Evolutionary conservation across 805 yeast species (phyloP).

Genomic region (Komagataella mondaviorum): DNA sequence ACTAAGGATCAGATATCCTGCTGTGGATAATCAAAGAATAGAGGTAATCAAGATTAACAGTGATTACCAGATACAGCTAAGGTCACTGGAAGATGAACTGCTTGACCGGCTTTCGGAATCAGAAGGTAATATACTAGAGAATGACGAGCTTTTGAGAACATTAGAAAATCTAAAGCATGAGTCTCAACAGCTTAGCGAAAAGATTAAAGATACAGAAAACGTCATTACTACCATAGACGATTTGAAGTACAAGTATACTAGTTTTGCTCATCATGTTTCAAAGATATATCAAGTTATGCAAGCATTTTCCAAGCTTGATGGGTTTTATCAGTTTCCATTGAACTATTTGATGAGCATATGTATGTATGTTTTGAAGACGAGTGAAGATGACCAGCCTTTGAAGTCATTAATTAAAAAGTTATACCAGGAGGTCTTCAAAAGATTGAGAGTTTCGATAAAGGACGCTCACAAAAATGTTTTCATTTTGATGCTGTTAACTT

Average conservation of each 20-base stretch:
- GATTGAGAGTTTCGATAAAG: not conserved
- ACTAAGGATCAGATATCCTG: slow-evolving; percentile 47
- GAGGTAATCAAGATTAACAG: slow-evolving; percentile 42
- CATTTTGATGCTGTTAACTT: not conserved
- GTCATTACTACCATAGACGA: slow-evolving; percentile 43
- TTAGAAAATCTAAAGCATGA: slow-evolving; percentile 57
- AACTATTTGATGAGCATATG: slow-evolving; percentile 22
- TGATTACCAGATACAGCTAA: slow-evolving; percentile 41
- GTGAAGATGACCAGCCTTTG: slow-evolving; percentile 7
- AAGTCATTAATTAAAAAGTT: slow-evolving; percentile 9
- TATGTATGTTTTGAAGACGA: slow-evolving; percentile 8
- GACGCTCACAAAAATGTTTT: not conserved
- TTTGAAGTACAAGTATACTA: slow-evolving; percentile 30
- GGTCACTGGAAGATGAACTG: slow-evolving; percentile 42
- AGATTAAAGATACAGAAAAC: slow-evolving; percentile 37
- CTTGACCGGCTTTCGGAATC: slow-evolving; percentile 43
- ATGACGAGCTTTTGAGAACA: slow-evolving; percentile 41
- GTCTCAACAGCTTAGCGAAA: slow-evolving; percentile 34
- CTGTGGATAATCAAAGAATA: slow-evolving; percentile 41
- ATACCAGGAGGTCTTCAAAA: slow-evolving; percentile 2
- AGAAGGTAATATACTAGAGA: slow-evolving; percentile 53
- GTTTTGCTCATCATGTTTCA: slow-evolving; percentile 45
- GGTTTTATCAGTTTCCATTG: slow-evolving; percentile 48
- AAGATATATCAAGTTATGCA: slow-evolving; percentile 33
- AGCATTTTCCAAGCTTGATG: slow-evolving; percentile 23